A percentile compares a stretch with the other conserved stretches of the same genome.
Evolutionary conservation across 2,329 filamentous ascomycete species (phyloP).

Genomic region (Allantophomopsis cytisporea): DNA sequence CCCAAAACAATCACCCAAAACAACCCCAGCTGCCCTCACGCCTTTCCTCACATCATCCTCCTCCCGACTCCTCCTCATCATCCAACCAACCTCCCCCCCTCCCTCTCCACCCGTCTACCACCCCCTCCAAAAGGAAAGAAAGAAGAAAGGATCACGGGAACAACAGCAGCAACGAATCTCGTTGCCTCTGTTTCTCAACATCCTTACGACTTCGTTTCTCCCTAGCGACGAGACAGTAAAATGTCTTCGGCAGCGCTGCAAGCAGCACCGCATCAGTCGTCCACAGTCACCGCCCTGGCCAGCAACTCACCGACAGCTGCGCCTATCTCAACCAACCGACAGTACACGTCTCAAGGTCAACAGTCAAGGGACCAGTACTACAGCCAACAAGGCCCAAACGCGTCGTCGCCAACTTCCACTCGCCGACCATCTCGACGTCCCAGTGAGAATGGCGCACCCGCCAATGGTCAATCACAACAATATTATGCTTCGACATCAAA

Average conservation of each 20-base stretch:
- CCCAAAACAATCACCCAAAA: no score
- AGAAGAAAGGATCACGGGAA: not conserved
- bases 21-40: no score
- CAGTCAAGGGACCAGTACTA: conserved; percentile 42
- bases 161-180: no score
- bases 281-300: conserved; percentile 28
- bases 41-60: no score
- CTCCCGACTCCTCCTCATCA: no score
- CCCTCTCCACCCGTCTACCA: no score
- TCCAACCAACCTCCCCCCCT: no score
- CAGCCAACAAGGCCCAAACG: conserved; percentile 15
- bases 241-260: conserved; percentile 55
- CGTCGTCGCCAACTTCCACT: conserved; percentile 36
- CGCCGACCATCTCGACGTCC: conserved; percentile 37
- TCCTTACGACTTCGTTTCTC: no score
- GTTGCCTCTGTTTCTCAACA: no score
- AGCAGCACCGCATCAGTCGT: conserved; percentile 38
- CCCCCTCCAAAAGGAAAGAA: no score
- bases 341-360: conserved; percentile 38
- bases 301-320: conserved; percentile 33
- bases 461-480: conserved; percentile 13
- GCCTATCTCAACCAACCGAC: conserved; percentile 26
- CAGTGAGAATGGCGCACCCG: conserved; percentile 31
- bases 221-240: conserved; percentile 18
- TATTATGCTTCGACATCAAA: conserved; percentile 14